Evolutionary conservation across 257 asterid genomes (phyloP).

Genomic region (Lavandula angustifolia): DNA sequence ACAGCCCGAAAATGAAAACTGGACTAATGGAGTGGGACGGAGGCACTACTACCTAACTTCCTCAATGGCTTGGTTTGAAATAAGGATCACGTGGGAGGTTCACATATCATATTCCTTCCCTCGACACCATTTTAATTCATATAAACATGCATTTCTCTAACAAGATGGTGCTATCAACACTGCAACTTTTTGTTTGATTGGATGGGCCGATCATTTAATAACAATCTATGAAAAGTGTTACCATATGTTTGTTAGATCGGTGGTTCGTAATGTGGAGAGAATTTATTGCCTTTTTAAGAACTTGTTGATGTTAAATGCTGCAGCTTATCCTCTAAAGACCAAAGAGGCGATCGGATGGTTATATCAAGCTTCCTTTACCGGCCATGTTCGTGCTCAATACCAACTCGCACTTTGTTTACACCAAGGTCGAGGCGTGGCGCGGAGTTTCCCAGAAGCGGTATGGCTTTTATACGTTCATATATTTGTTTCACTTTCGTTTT

Average conservation of each 20-base stretch:
- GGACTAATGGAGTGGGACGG: too few relatives aligned
- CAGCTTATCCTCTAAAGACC: constrained; percentile 63
- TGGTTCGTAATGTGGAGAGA: too few relatives aligned
- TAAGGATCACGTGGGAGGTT: background rate
- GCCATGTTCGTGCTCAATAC: constrained; percentile 92
- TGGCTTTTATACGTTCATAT: background rate
- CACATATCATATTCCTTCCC: background rate
- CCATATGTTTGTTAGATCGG: too few relatives aligned
- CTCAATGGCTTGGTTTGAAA: background rate
- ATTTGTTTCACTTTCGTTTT: background rate
- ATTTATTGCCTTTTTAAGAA: background rate
- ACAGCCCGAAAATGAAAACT: too few relatives aligned
- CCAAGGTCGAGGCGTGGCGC: constrained; percentile 65
- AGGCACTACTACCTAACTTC: background rate
- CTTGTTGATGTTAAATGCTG: constrained; percentile 31
- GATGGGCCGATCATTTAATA: constrained; percentile 3
- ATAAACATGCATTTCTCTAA: background rate
- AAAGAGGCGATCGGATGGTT: constrained; percentile 79
- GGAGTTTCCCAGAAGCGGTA: constrained; percentile 75
- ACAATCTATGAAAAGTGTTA: background rate
- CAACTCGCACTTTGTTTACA: constrained; percentile 91
- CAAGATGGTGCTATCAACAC: background rate
- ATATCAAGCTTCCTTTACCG: constrained; percentile 65
- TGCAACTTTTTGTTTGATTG: background rate
- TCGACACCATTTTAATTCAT: background rate